Evolutionary conservation across 352 stramenopile genomes (phyloP).

Genomic region (Phytophthora hibernalis): DNA sequence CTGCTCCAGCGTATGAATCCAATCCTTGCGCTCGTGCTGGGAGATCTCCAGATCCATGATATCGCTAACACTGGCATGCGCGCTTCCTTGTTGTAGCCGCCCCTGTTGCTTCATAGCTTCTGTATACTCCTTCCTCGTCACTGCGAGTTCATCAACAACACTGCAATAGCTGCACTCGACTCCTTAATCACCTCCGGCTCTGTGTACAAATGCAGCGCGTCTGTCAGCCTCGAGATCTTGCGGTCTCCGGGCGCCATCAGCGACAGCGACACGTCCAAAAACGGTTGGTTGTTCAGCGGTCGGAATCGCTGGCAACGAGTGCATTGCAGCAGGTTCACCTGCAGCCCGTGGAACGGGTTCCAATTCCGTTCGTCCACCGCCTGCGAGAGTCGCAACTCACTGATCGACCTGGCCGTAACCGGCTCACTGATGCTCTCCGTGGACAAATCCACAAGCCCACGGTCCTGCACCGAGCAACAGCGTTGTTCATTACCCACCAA

Average conservation of each 20-base stretch:
- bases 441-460: slow-evolving; percentile 58
- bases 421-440: slow-evolving; percentile 23
- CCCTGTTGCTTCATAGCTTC: slow-evolving; percentile 28
- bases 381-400: slow-evolving; percentile 70
- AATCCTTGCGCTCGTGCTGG: slow-evolving; percentile 70
- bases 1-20: slow-evolving; percentile 67
- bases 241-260: slow-evolving; percentile 47
- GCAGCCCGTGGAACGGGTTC: slow-evolving; percentile 80
- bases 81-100: neutral
- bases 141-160: slow-evolving; percentile 55
- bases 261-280: slow-evolving; percentile 82
- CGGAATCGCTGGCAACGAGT: slow-evolving; percentile 65
- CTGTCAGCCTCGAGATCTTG: slow-evolving; percentile 53
- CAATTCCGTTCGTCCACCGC: slow-evolving; percentile 69
- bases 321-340: slow-evolving; percentile 87
- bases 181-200: slow-evolving; percentile 71
- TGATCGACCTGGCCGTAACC: slow-evolving; percentile 55
- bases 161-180: slow-evolving; percentile 85
- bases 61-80: slow-evolving; percentile 15
- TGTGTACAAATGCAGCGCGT: slow-evolving; percentile 74
- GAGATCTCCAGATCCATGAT: slow-evolving; percentile 60
- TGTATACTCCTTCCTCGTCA: slow-evolving; percentile 45
- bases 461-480: slow-evolving; percentile 54
- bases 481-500: slow-evolving; percentile 76
- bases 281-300: slow-evolving; percentile 78